A percentile compares a stretch with the other conserved stretches of the same genome.
Conservation (phyloP, 495 filamentous ascomycete genomes). For the Hypoxylon crocopeplum region DNA sequence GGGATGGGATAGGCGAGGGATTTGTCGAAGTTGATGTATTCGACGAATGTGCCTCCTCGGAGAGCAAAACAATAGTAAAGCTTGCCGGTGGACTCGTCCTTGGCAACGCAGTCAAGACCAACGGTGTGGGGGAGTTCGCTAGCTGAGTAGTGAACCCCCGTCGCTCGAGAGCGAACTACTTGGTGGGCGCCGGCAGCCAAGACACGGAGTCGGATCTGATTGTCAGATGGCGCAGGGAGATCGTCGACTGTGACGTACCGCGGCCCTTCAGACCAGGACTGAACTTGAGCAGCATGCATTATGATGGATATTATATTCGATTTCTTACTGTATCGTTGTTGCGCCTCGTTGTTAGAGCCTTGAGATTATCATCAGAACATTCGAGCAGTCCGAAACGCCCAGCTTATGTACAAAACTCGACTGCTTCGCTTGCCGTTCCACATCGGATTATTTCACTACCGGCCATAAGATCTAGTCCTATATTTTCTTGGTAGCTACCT, state of each 20-base stretch:
- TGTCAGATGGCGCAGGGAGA: slow-evolving; percentile 31
- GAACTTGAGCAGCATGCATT: slow-evolving; percentile 37
- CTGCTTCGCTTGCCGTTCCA: too few relatives aligned
- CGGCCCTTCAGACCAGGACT: slow-evolving; percentile 36
- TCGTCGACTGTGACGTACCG: slow-evolving; percentile 31
- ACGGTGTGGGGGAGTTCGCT: slow-evolving; percentile 46
- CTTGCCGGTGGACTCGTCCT: slow-evolving; percentile 39
- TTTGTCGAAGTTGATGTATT: slow-evolving; percentile 48
- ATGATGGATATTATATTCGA: background rate
- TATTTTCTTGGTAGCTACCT: too few relatives aligned
- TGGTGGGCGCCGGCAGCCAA: slow-evolving; percentile 52
- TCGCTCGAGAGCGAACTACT: slow-evolving; percentile 51
- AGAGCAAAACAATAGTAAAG: slow-evolving; percentile 50
- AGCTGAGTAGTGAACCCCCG: slow-evolving; percentile 50
- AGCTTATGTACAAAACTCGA: too few relatives aligned
- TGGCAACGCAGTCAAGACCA: slow-evolving; percentile 49
- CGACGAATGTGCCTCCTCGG: slow-evolving; percentile 40
- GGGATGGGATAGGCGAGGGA: slow-evolving; percentile 39
- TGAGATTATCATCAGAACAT: too few relatives aligned
- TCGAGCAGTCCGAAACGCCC: too few relatives aligned
- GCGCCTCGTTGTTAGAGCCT: too few relatives aligned
- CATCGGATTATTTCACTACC: too few relatives aligned
- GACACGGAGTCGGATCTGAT: slow-evolving; percentile 40
- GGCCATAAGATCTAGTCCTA: too few relatives aligned
- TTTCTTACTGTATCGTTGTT: background rate